phyloP scores from a whole-genome alignment of 805 yeast genomes.

The Yamadazyma akitaensis region DNA sequence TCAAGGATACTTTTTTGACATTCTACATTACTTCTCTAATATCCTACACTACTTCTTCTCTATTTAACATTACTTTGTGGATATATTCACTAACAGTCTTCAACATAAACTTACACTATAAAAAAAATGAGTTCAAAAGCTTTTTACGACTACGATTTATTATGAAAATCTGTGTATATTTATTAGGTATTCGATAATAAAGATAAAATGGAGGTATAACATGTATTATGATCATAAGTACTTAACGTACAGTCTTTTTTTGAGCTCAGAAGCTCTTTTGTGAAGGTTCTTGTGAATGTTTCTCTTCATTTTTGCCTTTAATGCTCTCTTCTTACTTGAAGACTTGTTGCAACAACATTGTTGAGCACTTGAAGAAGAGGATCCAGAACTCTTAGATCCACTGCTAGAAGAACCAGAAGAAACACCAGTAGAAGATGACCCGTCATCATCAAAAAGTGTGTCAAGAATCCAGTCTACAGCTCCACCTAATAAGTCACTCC shows the following conservation, averaged over 20 bases:
- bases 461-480: conserved; percentile 18
- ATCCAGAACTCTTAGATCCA: not conserved
- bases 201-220: conserved; percentile 11
- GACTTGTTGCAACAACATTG: conserved; percentile 12
- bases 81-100: no score
- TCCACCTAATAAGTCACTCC: conserved; percentile 9
- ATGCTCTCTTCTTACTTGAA: conserved; percentile 14
- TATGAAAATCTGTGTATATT: not conserved
- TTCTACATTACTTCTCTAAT: no score
- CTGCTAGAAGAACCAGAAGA: conserved; percentile 5
- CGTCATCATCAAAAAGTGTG: conserved; percentile 19
- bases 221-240: conserved; percentile 9
- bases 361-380: conserved; percentile 5
- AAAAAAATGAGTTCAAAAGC: not conserved
- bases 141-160: not conserved
- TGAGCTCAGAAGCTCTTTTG: conserved; percentile 14
- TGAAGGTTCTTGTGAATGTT: conserved; percentile 16
- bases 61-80: no score
- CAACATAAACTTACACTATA: no score
- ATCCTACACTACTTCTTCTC: no score
- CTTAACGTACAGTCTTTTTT: conserved; percentile 12
- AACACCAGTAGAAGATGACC: conserved; percentile 14
- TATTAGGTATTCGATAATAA: conserved; percentile 2
- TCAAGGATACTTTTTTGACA: no score
- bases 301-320: conserved; percentile 17